Evolutionary conservation across 805 yeast genomes (phyloP).

Genomic region (Yarrowia phangngaensis): DNA sequence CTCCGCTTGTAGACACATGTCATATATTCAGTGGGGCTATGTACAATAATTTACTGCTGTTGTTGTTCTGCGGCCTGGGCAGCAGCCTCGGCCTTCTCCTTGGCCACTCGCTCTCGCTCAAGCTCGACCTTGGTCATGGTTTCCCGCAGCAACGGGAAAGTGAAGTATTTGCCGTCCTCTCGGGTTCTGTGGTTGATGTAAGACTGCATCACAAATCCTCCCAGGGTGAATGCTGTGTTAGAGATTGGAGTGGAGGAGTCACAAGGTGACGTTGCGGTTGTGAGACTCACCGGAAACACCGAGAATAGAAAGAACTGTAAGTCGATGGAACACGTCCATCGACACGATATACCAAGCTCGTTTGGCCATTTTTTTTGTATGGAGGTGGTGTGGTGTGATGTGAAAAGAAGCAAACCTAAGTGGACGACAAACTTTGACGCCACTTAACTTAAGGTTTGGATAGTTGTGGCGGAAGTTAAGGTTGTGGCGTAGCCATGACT

Average conservation of each 20-base stretch:
- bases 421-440: too few species aligned
- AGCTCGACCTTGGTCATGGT: conserved; percentile 27
- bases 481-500: too few species aligned
- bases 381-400: conserved; percentile 3
- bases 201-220: conserved; percentile 24
- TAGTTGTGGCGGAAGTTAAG: too few species aligned
- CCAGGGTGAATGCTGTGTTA: conserved; percentile 26
- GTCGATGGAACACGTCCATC: conserved; percentile 27
- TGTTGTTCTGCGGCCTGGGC: conserved; percentile 5
- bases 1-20: background rate
- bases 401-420: conserved; percentile 7
- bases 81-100: conserved; percentile 26
- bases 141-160: conserved; percentile 20
- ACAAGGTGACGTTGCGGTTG: background rate
- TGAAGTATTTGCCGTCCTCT: conserved; percentile 26
- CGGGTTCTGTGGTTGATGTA: conserved; percentile 22
- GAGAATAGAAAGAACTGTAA: conserved; percentile 22
- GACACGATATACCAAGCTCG: conserved; percentile 27
- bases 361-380: conserved; percentile 11
- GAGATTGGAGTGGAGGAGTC: background rate
- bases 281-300: conserved; percentile 26
- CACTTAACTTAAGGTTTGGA: too few species aligned
- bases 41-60: conserved; percentile 26
- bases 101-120: conserved; percentile 16
- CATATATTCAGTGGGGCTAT: conserved; percentile 22